Evolutionary conservation across 768 basidiomycete species (phyloP), one percentile per base, ranked within the genome.

Genomic region (Mycena crocata): DNA sequence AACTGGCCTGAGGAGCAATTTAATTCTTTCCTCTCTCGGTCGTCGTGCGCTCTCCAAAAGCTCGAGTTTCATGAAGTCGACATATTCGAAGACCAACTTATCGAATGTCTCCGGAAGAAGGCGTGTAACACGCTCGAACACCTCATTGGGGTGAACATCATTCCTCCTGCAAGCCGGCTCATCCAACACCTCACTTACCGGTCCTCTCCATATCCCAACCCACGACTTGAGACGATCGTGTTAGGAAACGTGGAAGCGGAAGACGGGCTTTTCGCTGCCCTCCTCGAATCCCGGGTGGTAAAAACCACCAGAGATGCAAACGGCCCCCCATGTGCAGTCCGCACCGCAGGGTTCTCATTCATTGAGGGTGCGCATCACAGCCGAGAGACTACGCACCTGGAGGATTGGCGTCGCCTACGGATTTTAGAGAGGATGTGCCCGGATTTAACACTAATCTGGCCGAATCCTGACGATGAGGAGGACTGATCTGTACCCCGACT

Each of bases 11-110:
- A 15, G 7, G 42, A 49, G 7, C 26, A 48, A 10, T 58, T 67
- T 37, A 17, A n/a, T 2, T 57, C 61, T 13, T 63, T 63, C 55
- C 48, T 67, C 44, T 58, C 51, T n/a, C 66, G 66, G 9, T 67
- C 66, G 17, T 37, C 61, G n/a, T 67, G 66, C 30, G 50, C 15
- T 32, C 42, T 67, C 0, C 37, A 12, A 13, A 5, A 4, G 32
- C 45, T 67, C 44, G 34, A 48, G 10, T 59, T 67, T 1, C 34
- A 45, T 35, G 57, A 54, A 13, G 45, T 58, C 44, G 23, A 26
- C 5, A 54, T 67, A 30, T 21, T 56, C 17, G 61, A 63, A 58
- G 31, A 40, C 21, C 21, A 62, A 1, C 24, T 67, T 35, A 63
- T 67, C 6, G 49, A 19, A 4, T 58, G 56, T 31, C 61, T 67